These are phyloP conservation scores for Amborella trichopoda DNA, from an alignment of 164 flowering plant genomes.

Conservation along the genomic window DNA sequence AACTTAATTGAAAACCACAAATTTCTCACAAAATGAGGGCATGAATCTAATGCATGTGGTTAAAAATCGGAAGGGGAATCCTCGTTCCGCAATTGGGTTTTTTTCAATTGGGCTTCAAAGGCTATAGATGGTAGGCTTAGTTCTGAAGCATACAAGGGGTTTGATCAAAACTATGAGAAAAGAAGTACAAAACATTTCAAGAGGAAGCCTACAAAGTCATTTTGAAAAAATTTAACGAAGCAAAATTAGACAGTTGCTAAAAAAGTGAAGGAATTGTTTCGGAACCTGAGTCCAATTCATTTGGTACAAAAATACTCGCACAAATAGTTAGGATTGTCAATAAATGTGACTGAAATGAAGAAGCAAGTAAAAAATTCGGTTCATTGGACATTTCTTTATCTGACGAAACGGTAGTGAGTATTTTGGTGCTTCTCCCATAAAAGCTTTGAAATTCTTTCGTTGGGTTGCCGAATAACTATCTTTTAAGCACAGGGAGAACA, in stretches of 20 bases:
- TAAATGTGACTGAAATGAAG: not conserved
- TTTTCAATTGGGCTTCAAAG: not conserved
- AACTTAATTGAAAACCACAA: not conserved
- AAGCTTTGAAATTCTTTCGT: conserved; percentile 53
- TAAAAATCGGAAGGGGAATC: not conserved
- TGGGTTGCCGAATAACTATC: conserved; percentile 52
- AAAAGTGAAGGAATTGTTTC: not conserved
- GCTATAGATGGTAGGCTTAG: not conserved
- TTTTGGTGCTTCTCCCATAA: conserved; percentile 29
- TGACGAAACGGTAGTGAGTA: conserved; percentile 30
- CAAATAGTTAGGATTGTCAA: not conserved
- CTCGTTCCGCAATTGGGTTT: not conserved
- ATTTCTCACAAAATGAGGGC: not conserved
- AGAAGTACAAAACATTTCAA: not conserved
- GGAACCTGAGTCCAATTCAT: not conserved
- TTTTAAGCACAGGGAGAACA: conserved; percentile 32
- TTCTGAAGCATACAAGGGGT: not conserved
- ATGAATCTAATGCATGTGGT: not conserved
- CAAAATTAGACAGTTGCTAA: not conserved
- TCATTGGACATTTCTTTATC: conserved; percentile 29
- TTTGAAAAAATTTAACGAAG: not conserved
- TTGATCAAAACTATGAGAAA: not conserved
- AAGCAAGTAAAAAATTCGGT: conserved; percentile 8
- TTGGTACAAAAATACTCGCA: not conserved
- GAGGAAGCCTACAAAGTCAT: not conserved